Base-by-base conservation (phyloP, 805 yeast species). In the Ogataea minuta region DNA sequence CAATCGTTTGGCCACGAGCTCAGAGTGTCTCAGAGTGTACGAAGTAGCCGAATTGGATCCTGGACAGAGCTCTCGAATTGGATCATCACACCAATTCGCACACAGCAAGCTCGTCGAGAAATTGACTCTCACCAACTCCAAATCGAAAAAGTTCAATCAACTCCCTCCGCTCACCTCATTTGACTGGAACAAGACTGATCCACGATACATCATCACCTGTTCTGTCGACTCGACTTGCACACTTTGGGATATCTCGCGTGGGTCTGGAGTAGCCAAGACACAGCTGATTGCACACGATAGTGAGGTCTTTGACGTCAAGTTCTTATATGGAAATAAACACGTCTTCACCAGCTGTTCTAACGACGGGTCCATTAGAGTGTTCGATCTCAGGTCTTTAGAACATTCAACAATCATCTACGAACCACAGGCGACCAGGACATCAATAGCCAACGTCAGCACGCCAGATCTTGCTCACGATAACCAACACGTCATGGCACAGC, bases 161-260 rank as follows among this genome's bases (percentile, higher is more conserved):
- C 67, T 81, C 34, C 95, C 99, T 1, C 99, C 99, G 4, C 73
- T 93, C 36, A 90, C 98, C 0, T 81, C 95, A 2, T 87, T 93
- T 53, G 96, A 93, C 63, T 93, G 99, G 97, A 88, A 85, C 65
- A 64, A 71, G 25, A 68, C 71, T 1, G 90, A 86, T 52, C 76
- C 86, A 3, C 76, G 77, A 34, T 62, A 79, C 27, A 74, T 89
- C 14, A 83, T 93, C 25, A 87, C 97, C 2, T 77, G 91, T 46
- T 81, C 93, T 14, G 86, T 91, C 9, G 99, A 93, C 63, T 93
- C 99, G 1, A 93, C 99, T 0, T 93, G 99, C 64, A 90, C 98
- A 0, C 79, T 89, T 3, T 93, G 99, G 98, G 98, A 93, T 63
- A 61, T 89, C 23, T 63, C 70, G 16, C 73, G 78, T 28, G 75